These are phyloP conservation scores for Malus orientalis DNA, from an alignment of 306 rosid species.

Conservation along the genomic window DNA sequence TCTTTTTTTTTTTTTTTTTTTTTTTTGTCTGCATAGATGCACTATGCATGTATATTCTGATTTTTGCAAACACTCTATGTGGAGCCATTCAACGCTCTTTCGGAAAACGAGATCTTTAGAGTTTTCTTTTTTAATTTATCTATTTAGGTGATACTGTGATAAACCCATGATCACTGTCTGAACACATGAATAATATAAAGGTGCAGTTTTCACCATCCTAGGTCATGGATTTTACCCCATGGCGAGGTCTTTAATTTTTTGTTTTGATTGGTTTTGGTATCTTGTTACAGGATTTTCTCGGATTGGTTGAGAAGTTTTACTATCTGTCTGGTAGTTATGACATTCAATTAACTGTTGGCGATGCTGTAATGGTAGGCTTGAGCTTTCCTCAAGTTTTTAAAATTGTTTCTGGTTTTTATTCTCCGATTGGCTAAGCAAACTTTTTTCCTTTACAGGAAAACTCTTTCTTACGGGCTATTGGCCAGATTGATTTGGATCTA, in stretches of 20 bases:
- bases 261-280: constrained; percentile 26
- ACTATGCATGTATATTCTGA: background rate
- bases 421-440: constrained; percentile 13
- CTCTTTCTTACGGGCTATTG: constrained; percentile 66
- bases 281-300: constrained; percentile 70
- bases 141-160: background rate
- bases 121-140: background rate
- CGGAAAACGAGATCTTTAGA: background rate
- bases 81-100: background rate
- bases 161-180: background rate
- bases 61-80: background rate
- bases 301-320: constrained; percentile 85
- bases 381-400: background rate
- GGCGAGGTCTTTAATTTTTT: background rate
- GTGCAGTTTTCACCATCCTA: background rate
- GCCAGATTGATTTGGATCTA: constrained; percentile 81
- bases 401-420: background rate
- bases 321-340: constrained; percentile 89
- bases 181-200: background rate
- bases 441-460: constrained; percentile 62
- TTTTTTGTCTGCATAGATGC: background rate
- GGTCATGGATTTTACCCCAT: background rate
- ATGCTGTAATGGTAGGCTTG: constrained; percentile 82
- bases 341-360: constrained; percentile 84
- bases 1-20: background rate